phyloP scores from a whole-genome alignment of 169 alveolate species.

The Theileria equi region DNA sequence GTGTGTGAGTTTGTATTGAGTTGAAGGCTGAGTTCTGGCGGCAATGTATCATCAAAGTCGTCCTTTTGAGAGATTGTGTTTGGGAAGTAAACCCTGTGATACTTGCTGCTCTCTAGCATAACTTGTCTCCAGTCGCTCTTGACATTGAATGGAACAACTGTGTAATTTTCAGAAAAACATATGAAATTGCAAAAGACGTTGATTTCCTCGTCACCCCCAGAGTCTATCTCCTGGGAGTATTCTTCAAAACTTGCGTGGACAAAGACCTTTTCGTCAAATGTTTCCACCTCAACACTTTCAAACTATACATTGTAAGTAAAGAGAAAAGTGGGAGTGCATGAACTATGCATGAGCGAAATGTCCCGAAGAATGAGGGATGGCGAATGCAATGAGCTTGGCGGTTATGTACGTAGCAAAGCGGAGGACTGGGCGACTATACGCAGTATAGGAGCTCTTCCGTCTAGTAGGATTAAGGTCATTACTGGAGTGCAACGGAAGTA shows the following conservation, averaged over 20 bases:
- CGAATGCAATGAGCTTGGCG: too few species aligned
- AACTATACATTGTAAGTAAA: slow-evolving; percentile 41
- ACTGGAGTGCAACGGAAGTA: too few species aligned
- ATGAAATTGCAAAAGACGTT: slow-evolving; percentile 43
- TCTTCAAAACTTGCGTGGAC: slow-evolving; percentile 47
- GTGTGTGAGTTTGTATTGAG: neutral
- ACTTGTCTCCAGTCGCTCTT: slow-evolving; percentile 39
- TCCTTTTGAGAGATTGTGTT: neutral
- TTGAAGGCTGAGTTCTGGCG: neutral
- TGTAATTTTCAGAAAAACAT: slow-evolving; percentile 27
- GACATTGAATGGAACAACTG: slow-evolving; percentile 48
- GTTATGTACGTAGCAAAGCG: too few species aligned
- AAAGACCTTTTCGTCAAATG: slow-evolving; percentile 41
- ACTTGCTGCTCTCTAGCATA: slow-evolving; percentile 57
- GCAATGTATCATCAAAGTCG: neutral
- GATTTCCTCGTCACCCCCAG: slow-evolving; percentile 42
- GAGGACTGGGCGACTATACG: too few species aligned
- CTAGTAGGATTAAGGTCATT: too few species aligned
- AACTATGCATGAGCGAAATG: too few species aligned
- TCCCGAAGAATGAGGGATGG: too few species aligned
- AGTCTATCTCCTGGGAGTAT: slow-evolving; percentile 28
- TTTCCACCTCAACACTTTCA: slow-evolving; percentile 41
- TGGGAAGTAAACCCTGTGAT: slow-evolving; percentile 34
- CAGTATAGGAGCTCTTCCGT: too few species aligned
- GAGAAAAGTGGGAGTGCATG: too few species aligned